phyloP scores from a whole-genome alignment of 2,329 filamentous ascomycete species.

The Xylaria multiplex region DNA sequence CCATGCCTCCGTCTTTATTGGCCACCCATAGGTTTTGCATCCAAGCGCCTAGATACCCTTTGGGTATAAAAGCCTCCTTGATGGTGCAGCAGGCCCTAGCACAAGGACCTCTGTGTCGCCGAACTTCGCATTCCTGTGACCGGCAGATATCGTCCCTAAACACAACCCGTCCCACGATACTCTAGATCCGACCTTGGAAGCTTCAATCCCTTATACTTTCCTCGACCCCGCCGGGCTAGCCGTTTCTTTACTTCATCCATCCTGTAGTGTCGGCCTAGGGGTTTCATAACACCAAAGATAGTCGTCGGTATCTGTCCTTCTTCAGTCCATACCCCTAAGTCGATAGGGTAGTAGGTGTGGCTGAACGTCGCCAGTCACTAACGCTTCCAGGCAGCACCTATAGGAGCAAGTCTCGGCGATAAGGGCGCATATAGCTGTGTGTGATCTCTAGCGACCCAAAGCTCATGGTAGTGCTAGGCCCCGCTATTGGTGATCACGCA shows the following conservation, averaged over 20 bases:
- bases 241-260: not conserved
- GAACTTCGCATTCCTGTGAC: constrained; percentile 11
- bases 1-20: constrained; percentile 1
- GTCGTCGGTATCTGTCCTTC: constrained; percentile 3
- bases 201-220: not conserved
- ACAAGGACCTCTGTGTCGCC: not conserved
- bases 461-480: constrained; percentile 7
- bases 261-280: constrained; percentile 1
- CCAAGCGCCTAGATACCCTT: constrained; percentile 5
- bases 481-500: constrained; percentile 9
- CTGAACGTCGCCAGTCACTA: constrained; percentile 8
- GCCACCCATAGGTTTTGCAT: constrained; percentile 13
- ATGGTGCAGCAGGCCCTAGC: constrained; percentile 13
- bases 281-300: not conserved
- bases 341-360: constrained; percentile 3
- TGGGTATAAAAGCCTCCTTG: constrained; percentile 11
- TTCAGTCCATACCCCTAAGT: not conserved
- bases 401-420: constrained; percentile 7
- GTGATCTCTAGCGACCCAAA: constrained; percentile 12
- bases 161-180: constrained; percentile 15
- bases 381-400: constrained; percentile 1
- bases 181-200: not conserved
- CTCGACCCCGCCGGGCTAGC: not conserved
- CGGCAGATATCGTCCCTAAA: constrained; percentile 2
- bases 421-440: constrained; percentile 22